Evolutionary conservation across 2,329 filamentous ascomycete species (phyloP).

Genomic region (Scedosporium apiospermum): DNA sequence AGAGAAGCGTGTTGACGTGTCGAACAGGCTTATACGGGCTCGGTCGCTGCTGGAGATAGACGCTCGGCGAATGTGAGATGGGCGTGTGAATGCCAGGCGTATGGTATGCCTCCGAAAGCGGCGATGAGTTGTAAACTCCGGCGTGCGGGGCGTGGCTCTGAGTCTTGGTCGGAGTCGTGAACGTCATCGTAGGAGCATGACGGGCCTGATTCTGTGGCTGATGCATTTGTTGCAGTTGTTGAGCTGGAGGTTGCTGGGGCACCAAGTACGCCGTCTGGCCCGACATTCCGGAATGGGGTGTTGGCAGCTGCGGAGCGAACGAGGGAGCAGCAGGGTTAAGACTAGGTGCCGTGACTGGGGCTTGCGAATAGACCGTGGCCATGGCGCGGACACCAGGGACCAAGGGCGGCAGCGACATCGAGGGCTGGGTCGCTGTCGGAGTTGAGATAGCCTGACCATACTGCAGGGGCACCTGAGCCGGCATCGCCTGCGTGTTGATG

Average conservation of each 20-base stretch:
- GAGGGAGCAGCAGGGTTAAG: slow-evolving; percentile 26
- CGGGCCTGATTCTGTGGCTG: slow-evolving; percentile 2
- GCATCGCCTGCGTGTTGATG: slow-evolving; percentile 3
- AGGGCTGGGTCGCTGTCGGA: background rate
- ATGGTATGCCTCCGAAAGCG: slow-evolving; percentile 54
- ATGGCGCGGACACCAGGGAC: slow-evolving; percentile 59
- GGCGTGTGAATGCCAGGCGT: slow-evolving; percentile 52
- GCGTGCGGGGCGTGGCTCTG: slow-evolving; percentile 41
- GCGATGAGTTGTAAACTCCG: slow-evolving; percentile 55
- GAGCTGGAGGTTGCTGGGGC: slow-evolving; percentile 11
- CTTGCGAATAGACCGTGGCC: slow-evolving; percentile 61
- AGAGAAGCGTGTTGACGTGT: slow-evolving; percentile 81
- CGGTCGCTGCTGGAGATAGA: slow-evolving; percentile 77
- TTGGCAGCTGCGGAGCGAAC: slow-evolving; percentile 25
- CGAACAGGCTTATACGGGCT: slow-evolving; percentile 91
- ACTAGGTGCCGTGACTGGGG: background rate
- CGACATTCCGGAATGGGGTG: background rate
- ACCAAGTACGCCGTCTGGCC: slow-evolving; percentile 11
- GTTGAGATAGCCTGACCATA: slow-evolving; percentile 7
- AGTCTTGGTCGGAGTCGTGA: slow-evolving; percentile 42
- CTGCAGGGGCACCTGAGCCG: background rate
- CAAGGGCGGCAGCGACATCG: slow-evolving; percentile 43
- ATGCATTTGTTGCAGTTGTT: background rate
- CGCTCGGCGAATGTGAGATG: slow-evolving; percentile 72
- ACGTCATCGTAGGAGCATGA: slow-evolving; percentile 22